Evolutionary conservation across 2,329 filamentous ascomycete species (phyloP).

Genomic region (Thermoascus crustaceus): DNA sequence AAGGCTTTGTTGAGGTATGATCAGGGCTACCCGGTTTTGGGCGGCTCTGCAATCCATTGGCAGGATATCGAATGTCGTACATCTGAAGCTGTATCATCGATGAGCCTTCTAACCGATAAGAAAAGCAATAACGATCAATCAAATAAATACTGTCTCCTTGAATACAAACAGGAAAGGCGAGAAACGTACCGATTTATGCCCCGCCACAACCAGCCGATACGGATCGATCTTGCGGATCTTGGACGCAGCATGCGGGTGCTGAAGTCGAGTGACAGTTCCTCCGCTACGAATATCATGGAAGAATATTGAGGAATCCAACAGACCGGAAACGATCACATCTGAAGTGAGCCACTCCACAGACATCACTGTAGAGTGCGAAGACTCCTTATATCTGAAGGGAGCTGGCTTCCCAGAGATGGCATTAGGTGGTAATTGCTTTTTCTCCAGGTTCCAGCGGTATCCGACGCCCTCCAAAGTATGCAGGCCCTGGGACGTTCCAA

Average conservation of each 20-base stretch:
- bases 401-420: slow-evolving; percentile 11
- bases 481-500: slow-evolving; percentile 31
- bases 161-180: neutral
- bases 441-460: slow-evolving; percentile 22
- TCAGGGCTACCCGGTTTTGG: slow-evolving; percentile 19
- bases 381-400: slow-evolving; percentile 13
- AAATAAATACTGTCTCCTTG: neutral
- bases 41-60: slow-evolving; percentile 18
- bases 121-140: neutral
- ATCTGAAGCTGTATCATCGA: slow-evolving; percentile 26
- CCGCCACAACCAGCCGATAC: slow-evolving; percentile 27
- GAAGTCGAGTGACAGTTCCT: slow-evolving; percentile 23
- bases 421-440: slow-evolving; percentile 17
- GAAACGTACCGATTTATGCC: slow-evolving; percentile 22
- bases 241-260: slow-evolving; percentile 26
- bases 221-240: slow-evolving; percentile 29
- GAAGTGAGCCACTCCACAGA: slow-evolving; percentile 32
- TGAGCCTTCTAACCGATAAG: no score
- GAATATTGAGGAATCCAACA: slow-evolving; percentile 26
- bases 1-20: slow-evolving; percentile 26
- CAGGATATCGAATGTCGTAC: slow-evolving; percentile 34
- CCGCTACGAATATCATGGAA: slow-evolving; percentile 29
- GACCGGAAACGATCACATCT: slow-evolving; percentile 28
- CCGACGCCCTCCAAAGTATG: slow-evolving; percentile 22
- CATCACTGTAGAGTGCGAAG: slow-evolving; percentile 21